Base-by-base conservation (phyloP, 768 basidiomycete genomes). In the Hortiboletus campestris region DNA sequence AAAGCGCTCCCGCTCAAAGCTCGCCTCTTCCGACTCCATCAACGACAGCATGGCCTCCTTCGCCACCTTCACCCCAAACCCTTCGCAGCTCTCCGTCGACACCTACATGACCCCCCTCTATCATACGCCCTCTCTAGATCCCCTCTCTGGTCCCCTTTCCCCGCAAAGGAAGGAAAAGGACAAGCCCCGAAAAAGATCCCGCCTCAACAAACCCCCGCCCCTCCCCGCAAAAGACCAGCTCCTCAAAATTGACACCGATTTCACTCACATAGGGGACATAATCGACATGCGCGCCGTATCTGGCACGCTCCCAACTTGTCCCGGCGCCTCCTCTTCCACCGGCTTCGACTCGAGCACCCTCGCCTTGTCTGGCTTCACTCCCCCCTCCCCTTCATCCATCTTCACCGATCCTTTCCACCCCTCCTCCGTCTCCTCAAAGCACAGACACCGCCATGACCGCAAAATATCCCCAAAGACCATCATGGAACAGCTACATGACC, bases 231-330 rank as follows among this genome's bases (percentile, higher is more conserved):
- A 77, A 72, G 58, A 74, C 66, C 49, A 68, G 59, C 63, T 60
- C 16, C 53, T 61, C 58, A 55, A 14, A 49, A 66, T 57, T 49
- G 62, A 58, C 62, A 74, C 57, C 63, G 71, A 55, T 66, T 71
- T 49, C 42, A 80, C 86, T 11, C 73, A 82, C 48, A 93, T 97
- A 81, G 86, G 89, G 38, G 94, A 88, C 7, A 93, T 97, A 65
- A 75, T 96, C 58, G 78, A 93, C 64, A 17, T 50, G 56, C 16
- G 46, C 63, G 20, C 56, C 57, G 8, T 41, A 10, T 40, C 66
- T 0, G 36, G 45, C 28, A 49, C 59, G 10, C 29, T 53, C 47
- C 28, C 49, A 49, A 38, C 53, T 61, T 59, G 64, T 64, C 56
- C 55, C 63, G 50, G 60, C 53, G 47, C 52, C 51, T 48, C 66